Evolutionary conservation across 1,284 basidiomycete species (phyloP), one percentile per base, ranked within the genome.

Genomic region (Irpex sp.): DNA sequence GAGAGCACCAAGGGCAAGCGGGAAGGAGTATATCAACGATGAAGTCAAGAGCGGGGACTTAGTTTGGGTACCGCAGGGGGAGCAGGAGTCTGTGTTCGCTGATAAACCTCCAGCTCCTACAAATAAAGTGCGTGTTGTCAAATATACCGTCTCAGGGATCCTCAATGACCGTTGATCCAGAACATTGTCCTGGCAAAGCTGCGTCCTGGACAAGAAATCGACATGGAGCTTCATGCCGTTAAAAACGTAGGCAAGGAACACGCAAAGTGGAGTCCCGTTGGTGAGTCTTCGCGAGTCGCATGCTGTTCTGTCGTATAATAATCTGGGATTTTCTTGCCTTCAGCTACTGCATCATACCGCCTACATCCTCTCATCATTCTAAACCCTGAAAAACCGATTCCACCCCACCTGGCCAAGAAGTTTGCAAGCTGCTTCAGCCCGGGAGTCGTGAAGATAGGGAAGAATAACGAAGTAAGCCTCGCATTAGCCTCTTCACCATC

Each of bases 211-310:
- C 93, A 96, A 74, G 81, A 83, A 57, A 80, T 98, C 50, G 83
- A 92, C 39, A 85, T 96, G 77, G 94, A 98, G 73, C 73, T 97
- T 64, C 96, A 99, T 74, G 96, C 95, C 56, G 82, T 96, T 64
- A 98, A 98, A 74, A 94, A 95, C 5, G 86, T 94, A n/a, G 96
- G 95, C 19, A 94, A 93, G 70, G 95, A 97, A 69, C 97, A 99
- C 72, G 95, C 97, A 50, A 99, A 99, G 74, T 99, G 93, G 76
- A 94, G 88, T 62, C 95, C 97, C n/a, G 97, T 99, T 58, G 94
- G 93, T 93, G 68, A 58, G 13, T 60, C n/a, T 43, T 43, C 39
- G 4, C 2, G 3, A 43, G 11, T 11, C 39, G 31, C 31, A 31
- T 4, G 31, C 31, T 4, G 31, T 31, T 31, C 31, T 31, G 4